Evolutionary conservation across 176 grass and related monocot species (phyloP), one percentile per base, ranked within the genome.

Genomic region (Triticum monococcum): DNA sequence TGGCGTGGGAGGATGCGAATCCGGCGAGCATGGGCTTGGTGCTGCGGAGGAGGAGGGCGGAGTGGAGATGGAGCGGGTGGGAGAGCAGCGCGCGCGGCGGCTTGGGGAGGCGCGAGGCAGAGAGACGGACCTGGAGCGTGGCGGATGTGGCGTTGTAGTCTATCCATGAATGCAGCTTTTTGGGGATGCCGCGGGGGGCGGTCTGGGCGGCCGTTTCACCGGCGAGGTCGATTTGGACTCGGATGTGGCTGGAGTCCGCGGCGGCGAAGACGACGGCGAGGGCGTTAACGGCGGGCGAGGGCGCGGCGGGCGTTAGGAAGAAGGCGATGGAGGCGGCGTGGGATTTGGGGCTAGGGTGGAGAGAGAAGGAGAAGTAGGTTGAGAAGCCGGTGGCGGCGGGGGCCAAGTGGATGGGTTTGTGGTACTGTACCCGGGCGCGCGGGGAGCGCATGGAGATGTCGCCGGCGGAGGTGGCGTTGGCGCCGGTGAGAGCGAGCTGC

Each of bases 311-410:
- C 10, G 76, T 68, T 66, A 94, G 81, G 88, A 91, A 94, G 86
- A 95, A 95, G 16, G 88, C 75, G 72, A 95, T 68, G 70, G 80
- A 90, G 9, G 79, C 23, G 8, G 77, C 22, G 25, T 18, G 40
- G 1, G 62, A 67, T 22, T 67, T 48, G 65, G 74, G 74, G 74
- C 9, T 18, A 82, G 6, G 56, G 75, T 32, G 81, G 81, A 92
- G n/a, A 25, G 90, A 92, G 88, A 98, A 98, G 82, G 91, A 84
- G 86, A 95, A 95, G 91, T 85, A 94, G 70, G 93, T 90, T 56
- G 93, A 95, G 88, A 98, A 98, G 71, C 83, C 80, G 12, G 63
- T 30, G 74, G 17, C 64, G 2, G 63, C 33, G 31, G 77, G 62
- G 8, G 79, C 18, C 26, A 93, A 87, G 77, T 24, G 71, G 76